Evolutionary conservation across 1,284 basidiomycete genomes (phyloP).

Genomic region (Sphagnurus paluster): DNA sequence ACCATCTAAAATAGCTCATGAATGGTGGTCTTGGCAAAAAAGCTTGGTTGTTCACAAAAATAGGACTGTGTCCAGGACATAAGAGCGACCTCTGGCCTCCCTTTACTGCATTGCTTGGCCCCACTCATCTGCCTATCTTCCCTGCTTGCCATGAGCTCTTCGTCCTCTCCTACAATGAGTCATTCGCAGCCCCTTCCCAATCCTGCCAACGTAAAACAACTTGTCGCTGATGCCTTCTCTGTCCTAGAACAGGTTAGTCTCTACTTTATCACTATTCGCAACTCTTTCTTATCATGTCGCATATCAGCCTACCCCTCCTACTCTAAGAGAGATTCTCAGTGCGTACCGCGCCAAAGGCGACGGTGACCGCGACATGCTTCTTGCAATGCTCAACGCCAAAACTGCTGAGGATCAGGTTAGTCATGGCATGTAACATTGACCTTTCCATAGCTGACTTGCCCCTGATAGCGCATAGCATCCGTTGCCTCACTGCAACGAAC

Average conservation of each 20-base stretch:
- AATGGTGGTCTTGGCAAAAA: slow-evolving; percentile 41
- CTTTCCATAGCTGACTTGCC: slow-evolving; percentile 7
- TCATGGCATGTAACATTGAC: slow-evolving; percentile 17
- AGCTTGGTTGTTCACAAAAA: slow-evolving; percentile 43
- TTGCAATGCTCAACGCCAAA: slow-evolving; percentile 88
- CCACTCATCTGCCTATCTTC: slow-evolving; percentile 28
- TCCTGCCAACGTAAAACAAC: slow-evolving; percentile 27
- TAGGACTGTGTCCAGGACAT: slow-evolving; percentile 39
- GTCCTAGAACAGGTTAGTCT: slow-evolving; percentile 39
- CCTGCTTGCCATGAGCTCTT: slow-evolving; percentile 33
- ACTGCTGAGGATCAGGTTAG: slow-evolving; percentile 80
- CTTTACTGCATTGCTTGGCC: slow-evolving; percentile 38
- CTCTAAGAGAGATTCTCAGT: slow-evolving; percentile 78
- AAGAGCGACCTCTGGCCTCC: slow-evolving; percentile 38
- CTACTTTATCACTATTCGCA: slow-evolving; percentile 5
- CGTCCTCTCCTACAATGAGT: slow-evolving; percentile 26
- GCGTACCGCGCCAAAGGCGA: slow-evolving; percentile 84
- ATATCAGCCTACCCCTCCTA: slow-evolving; percentile 70
- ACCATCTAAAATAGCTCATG: slow-evolving; percentile 36
- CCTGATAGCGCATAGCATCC: slow-evolving; percentile 63
- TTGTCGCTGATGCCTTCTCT: slow-evolving; percentile 32
- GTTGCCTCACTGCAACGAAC: slow-evolving; percentile 66
- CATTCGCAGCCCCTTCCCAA: slow-evolving; percentile 17
- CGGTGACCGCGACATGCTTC: slow-evolving; percentile 86
- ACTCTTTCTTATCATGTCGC: slow-evolving; percentile 10